A percentile compares a stretch with the other conserved stretches of the same genome.
These are phyloP conservation scores for Hypoxylon sp. DNA, from an alignment of 2,329 filamentous ascomycete genomes.

Conservation along the genomic window DNA sequence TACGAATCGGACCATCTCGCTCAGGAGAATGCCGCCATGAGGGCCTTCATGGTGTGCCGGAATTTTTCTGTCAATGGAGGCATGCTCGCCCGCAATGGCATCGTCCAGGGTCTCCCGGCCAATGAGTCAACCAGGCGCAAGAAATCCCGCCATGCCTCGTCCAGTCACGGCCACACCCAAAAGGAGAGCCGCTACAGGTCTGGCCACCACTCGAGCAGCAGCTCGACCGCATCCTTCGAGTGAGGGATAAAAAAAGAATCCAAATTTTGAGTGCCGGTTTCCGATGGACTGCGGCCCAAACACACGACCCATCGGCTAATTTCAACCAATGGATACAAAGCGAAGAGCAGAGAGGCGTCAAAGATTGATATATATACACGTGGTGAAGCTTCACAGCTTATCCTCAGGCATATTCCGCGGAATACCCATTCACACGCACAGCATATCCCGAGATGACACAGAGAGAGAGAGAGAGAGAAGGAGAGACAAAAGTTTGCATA, in stretches of 20 bases:
- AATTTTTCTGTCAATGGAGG: conserved; percentile 98
- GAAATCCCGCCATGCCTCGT: conserved; percentile 67
- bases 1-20: conserved; percentile 87
- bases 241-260: conserved; percentile 54
- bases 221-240: conserved; percentile 73
- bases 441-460: conserved; percentile 46
- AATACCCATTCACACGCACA: conserved; percentile 50
- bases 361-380: conserved; percentile 57
- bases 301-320: conserved; percentile 47
- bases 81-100: conserved; percentile 81
- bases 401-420: conserved; percentile 53
- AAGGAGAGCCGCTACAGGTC: conserved; percentile 65
- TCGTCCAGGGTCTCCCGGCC: conserved; percentile 76
- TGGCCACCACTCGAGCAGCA: conserved; percentile 73
- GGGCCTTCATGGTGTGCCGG: conserved; percentile 96
- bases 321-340: conserved; percentile 49
- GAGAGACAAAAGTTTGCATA: conserved; percentile 56
- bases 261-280: conserved; percentile 16
- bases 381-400: conserved; percentile 58
- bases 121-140: conserved; percentile 68
- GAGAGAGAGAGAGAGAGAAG: conserved; percentile 33
- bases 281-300: conserved; percentile 33
- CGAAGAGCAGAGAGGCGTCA: conserved; percentile 47
- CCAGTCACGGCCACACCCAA: conserved; percentile 59
- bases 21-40: conserved; percentile 94